A percentile compares a stretch with the other conserved stretches of the same genome.
These are phyloP conservation scores for Funneliformis caledonium DNA, from an alignment of 371 early-diverging fungal species.

Conservation along the genomic window DNA sequence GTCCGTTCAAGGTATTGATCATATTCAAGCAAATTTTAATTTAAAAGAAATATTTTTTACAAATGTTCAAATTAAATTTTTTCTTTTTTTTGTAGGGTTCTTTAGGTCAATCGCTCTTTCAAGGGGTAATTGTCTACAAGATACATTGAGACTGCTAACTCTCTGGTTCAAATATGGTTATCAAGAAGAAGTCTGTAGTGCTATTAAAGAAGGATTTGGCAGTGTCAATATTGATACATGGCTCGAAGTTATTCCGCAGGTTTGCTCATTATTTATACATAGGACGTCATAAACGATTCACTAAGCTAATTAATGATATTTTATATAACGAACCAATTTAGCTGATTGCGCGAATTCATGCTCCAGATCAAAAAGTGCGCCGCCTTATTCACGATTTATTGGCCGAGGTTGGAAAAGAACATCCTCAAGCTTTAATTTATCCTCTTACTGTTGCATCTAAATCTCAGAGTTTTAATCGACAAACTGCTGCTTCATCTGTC, in stretches of 20 bases:
- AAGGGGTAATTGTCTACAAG: slow-evolving; percentile 91
- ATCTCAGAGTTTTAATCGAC: slow-evolving; percentile 80
- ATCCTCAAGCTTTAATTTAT: slow-evolving; percentile 97
- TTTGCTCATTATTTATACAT: not conserved
- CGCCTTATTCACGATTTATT: slow-evolving; percentile 88
- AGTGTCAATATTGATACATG: slow-evolving; percentile 95
- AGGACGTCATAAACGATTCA: slow-evolving; percentile 29
- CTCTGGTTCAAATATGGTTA: slow-evolving; percentile 97
- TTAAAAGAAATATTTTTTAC: not conserved
- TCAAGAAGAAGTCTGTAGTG: slow-evolving; percentile 83
- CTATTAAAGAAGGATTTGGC: slow-evolving; percentile 87
- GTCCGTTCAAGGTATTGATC: slow-evolving; percentile 46
- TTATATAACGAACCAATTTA: slow-evolving; percentile 38
- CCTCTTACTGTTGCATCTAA: slow-evolving; percentile 96
- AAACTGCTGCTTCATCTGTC: slow-evolving; percentile 84
- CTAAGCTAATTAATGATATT: not conserved
- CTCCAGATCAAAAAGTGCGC: slow-evolving; percentile 81
- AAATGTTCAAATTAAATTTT: slow-evolving; percentile 6
- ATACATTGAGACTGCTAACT: slow-evolving; percentile 92
- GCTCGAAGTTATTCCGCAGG: slow-evolving; percentile 98
- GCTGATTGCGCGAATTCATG: slow-evolving; percentile 96
- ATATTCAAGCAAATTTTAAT: not conserved
- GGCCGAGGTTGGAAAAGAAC: slow-evolving; percentile 91
- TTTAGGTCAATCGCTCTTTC: slow-evolving; percentile 94
- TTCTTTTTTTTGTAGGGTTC: slow-evolving; percentile 66